Base-by-base conservation (phyloP, 169 alveolate genomes). In the Cryptosporidium meleagridis region DNA sequence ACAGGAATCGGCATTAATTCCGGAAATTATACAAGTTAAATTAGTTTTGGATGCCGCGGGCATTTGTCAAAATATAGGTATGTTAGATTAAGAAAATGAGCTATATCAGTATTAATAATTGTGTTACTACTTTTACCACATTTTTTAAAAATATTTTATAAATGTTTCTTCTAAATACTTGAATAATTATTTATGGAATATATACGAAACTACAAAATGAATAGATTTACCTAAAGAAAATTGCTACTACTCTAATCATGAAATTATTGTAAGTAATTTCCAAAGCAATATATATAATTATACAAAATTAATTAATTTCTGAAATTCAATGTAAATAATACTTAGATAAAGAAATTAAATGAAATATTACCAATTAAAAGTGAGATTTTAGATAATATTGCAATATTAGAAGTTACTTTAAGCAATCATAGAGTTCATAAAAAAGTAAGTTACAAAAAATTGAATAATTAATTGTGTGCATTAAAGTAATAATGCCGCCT, bases 1-100 rank as follows among this genome's bases (percentile, higher is more conserved):
- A 12, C 45, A 39, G 21, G 65, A 35, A 6, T n/a, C 14, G 33
- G 12, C 44, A 29, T 29, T n/a, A 29, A 59, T 10, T 9, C 53
- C n/a, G 1, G 67, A 80, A 45, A 41, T 80, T 61, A 33, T 7
- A 2, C 23, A 51, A 29, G 48, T 33, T 26, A 80, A 53, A 31
- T 51, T 80, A 26, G 65, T 62, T 62, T 39, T 80, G 55, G 89
- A 80, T 65, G 37, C 62, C 37, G 75, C 75, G n/a, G 89, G 89
- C 8, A 51, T 10, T 26, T 18, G 59, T 14, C 35, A 67, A 23
- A 18, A 31, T 51, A 80, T 80, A 31, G 75, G 89, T 80, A 62
- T 10, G 89, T 80, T 80, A 33, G 14, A 44, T 16, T 48, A 23
- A 48, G 23, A 9, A 48, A 48, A 48, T 48, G 55, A 14, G 3